phyloP scores from a whole-genome alignment of 352 stramenopile genomes.

The Phytophthora sansomeana region DNA sequence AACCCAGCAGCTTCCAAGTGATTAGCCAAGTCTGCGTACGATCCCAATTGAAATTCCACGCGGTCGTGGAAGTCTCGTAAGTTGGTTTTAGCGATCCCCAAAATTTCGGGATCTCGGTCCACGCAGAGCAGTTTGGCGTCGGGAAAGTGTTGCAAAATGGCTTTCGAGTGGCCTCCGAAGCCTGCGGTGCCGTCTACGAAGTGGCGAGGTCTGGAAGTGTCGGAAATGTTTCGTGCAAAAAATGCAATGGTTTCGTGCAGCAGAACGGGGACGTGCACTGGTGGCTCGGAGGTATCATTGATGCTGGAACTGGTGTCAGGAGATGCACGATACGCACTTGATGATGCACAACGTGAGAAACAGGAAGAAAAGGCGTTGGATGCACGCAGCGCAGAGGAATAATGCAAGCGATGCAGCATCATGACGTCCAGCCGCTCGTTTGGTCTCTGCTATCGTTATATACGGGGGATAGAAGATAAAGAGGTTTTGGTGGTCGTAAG shows the following conservation, averaged over 20 bases:
- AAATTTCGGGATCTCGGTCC: slow-evolving; percentile 79
- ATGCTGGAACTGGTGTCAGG: not conserved
- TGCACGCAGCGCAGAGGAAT: slow-evolving; percentile 2
- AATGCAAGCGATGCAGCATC: slow-evolving; percentile 16
- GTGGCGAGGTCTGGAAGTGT: slow-evolving; percentile 30
- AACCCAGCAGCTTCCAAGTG: slow-evolving; percentile 56
- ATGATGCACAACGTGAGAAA: slow-evolving; percentile 3
- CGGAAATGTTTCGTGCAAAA: slow-evolving; percentile 32
- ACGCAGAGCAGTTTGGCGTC: slow-evolving; percentile 76
- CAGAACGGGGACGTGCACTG: slow-evolving; percentile 66
- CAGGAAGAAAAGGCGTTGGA: slow-evolving; percentile 2
- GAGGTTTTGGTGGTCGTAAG: not conserved
- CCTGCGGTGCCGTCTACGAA: slow-evolving; percentile 83
- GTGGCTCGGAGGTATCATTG: slow-evolving; percentile 12
- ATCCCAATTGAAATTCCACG: slow-evolving; percentile 65
- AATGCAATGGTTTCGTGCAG: slow-evolving; percentile 59
- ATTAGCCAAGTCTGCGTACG: slow-evolving; percentile 59
- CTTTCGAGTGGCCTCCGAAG: slow-evolving; percentile 73
- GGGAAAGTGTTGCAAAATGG: slow-evolving; percentile 58
- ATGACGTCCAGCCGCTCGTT: slow-evolving; percentile 10
- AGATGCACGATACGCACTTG: slow-evolving; percentile 4
- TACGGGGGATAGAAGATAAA: slow-evolving; percentile 20
- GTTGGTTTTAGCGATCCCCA: slow-evolving; percentile 61
- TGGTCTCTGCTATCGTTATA: slow-evolving; percentile 17
- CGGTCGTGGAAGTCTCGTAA: slow-evolving; percentile 55